Percentiles rank a stretch among this genome's conserved stretches.
phyloP scores from a whole-genome alignment of 352 stramenopile genomes.

The Phytophthora idaei region DNA sequence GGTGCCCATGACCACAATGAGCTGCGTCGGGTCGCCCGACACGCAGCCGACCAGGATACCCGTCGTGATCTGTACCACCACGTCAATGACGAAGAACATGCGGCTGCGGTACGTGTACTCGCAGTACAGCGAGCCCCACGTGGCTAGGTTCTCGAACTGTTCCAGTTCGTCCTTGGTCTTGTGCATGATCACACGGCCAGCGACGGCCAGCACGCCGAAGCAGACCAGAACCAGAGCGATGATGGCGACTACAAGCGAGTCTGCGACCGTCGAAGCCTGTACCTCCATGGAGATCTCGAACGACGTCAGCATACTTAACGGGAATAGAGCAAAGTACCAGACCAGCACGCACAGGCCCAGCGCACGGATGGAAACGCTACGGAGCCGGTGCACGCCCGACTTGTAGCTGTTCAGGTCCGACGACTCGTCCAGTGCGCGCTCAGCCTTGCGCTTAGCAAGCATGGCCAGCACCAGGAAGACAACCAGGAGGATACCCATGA shows the following conservation, averaged over 20 bases:
- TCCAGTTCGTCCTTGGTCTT: slow-evolving; percentile 61
- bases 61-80: slow-evolving; percentile 59
- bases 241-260: slow-evolving; percentile 47
- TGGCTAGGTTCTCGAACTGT: slow-evolving; percentile 63
- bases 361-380: slow-evolving; percentile 62
- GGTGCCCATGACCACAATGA: slow-evolving; percentile 57
- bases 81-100: slow-evolving; percentile 68
- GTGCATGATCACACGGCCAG: slow-evolving; percentile 57
- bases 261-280: slow-evolving; percentile 29
- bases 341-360: slow-evolving; percentile 67
- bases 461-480: slow-evolving; percentile 58
- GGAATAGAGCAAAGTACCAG: slow-evolving; percentile 68
- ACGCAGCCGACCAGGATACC: slow-evolving; percentile 65
- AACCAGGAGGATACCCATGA: slow-evolving; percentile 50
- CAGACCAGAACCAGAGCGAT: slow-evolving; percentile 51
- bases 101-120: slow-evolving; percentile 65
- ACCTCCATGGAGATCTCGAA: slow-evolving; percentile 81
- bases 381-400: slow-evolving; percentile 51
- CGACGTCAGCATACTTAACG: slow-evolving; percentile 61
- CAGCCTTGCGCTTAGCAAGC: slow-evolving; percentile 58
- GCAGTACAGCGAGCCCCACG: slow-evolving; percentile 67
- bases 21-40: slow-evolving; percentile 57
- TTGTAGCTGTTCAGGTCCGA: slow-evolving; percentile 43
- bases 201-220: slow-evolving; percentile 53
- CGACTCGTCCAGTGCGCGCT: slow-evolving; percentile 47